Conservation (phyloP, 177 flowering plant genomes). For the Vitis hybrid region DNA sequence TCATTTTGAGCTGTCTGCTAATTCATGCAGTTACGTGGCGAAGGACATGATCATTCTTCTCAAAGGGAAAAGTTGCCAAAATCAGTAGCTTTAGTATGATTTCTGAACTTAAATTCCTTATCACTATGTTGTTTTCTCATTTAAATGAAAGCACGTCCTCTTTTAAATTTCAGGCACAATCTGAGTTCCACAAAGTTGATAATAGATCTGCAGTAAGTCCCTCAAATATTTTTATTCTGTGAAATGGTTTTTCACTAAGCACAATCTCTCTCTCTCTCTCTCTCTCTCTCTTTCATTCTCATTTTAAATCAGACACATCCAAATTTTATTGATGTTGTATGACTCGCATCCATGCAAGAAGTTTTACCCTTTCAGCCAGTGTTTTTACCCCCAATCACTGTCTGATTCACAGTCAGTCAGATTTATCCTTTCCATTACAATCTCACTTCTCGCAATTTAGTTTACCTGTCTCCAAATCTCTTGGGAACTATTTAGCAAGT, state of each 20-base stretch:
- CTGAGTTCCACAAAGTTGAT: slow-evolving; percentile 23
- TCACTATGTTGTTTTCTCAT: not conserved
- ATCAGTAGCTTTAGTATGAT: slow-evolving; percentile 12
- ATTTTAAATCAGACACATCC: not conserved
- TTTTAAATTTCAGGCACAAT: slow-evolving; percentile 39
- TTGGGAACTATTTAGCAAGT: no score
- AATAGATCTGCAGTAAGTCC: slow-evolving; percentile 55
- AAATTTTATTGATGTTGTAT: no score
- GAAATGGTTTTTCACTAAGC: not conserved
- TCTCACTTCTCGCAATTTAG: not conserved
- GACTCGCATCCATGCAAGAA: no score
- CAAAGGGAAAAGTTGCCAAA: slow-evolving; percentile 1
- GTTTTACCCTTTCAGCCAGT: no score
- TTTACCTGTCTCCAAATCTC: not conserved
- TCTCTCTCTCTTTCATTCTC: not conserved
- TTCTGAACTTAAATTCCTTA: not conserved
- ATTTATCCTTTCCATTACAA: not conserved
- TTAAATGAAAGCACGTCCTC: not conserved
- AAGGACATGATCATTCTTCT: slow-evolving; percentile 9
- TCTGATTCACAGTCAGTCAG: no score
- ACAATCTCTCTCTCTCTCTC: not conserved
- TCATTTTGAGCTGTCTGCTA: not conserved
- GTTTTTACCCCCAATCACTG: no score
- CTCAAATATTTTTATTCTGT: not conserved
- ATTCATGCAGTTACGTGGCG: slow-evolving; percentile 20